phyloP scores from a whole-genome alignment of 805 yeast genomes.

The Metschnikowia borealis region DNA sequence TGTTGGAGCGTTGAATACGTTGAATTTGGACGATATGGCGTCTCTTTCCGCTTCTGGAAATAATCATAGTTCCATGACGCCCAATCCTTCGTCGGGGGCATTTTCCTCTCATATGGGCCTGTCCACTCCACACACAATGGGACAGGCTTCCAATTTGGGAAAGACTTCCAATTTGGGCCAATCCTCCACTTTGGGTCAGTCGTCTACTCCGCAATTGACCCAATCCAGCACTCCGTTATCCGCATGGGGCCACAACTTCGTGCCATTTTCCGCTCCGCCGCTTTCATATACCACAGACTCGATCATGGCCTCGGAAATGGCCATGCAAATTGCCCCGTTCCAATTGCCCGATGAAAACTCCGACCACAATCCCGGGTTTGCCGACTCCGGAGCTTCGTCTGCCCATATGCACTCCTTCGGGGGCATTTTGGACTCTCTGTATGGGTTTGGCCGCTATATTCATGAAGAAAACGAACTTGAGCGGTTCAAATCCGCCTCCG shows the following conservation, averaged over 20 bases:
- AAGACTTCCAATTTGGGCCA: too few relatives aligned
- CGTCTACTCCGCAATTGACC: constrained; percentile 1
- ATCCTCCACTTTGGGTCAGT: constrained; percentile 10
- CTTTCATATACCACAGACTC: constrained; percentile 21
- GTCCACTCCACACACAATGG: constrained; percentile 11
- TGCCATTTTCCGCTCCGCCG: constrained; percentile 39
- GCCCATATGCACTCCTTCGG: constrained; percentile 19
- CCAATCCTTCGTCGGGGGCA: constrained; percentile 21
- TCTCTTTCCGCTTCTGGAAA: background rate
- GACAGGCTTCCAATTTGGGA: background rate
- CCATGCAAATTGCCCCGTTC: constrained; percentile 23
- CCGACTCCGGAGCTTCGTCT: constrained; percentile 8
- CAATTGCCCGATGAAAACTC: constrained; percentile 22
- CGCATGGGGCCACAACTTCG: constrained; percentile 32
- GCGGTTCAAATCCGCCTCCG: background rate
- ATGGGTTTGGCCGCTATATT: constrained; percentile 9
- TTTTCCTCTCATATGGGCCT: constrained; percentile 7
- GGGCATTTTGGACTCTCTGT: constrained; percentile 19
- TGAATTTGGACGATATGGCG: constrained; percentile 40
- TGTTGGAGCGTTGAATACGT: constrained; percentile 45
- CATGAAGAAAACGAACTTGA: background rate
- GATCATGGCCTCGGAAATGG: constrained; percentile 13
- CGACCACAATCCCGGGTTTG: background rate
- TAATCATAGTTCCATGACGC: constrained; percentile 27
- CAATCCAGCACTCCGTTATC: constrained; percentile 25